Base-by-base conservation (phyloP, 2,329 filamentous ascomycete genomes). In the Colletotrichum salicis region DNA sequence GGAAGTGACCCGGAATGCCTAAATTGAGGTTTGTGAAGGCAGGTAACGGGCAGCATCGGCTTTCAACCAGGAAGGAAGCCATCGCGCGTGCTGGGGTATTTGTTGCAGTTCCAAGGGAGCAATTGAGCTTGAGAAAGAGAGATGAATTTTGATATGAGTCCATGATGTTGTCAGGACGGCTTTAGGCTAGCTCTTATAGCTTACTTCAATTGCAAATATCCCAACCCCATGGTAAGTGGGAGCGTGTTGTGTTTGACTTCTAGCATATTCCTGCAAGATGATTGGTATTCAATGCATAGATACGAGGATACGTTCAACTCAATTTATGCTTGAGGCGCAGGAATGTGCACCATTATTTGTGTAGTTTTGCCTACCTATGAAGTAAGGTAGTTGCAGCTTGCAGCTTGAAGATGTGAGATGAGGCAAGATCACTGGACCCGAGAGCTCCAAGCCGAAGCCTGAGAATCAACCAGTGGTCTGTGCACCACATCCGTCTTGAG, bases 381-480 rank as follows among this genome's bases (percentile, higher is more conserved):
- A 48, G 41, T 29, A 22, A 22, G 41, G 7, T 48, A 35, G 11
- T 35, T 35, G 19, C 15, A 48, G 19, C 41, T 15, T 29, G 51
- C 22, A 54, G 24, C 22, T 27, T 54, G 51, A 19, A 12, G 11
- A 54, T 27, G 56, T 7, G 13, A 4, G 33, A 48, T n/a, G 56
- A 27, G 12, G n/a, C 35, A 27, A 11, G 56, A 15, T 22, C n/a
- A 58, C 22, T 54, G 51, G 51, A 29, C 22, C 22, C 13, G 41
- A 48, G 19, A 48, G 41, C 19, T 48, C 41, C 41, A 24, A 37
- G 33, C 12, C 2, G 33, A 31, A 11, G 56, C 24, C 24, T 27
- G 56, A 58, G 19, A 56, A 58, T 7, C 29, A 66, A 31, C 27
- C 27, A n/a, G 31, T 27, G 64, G 64, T 66, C 64, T 29, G 64